Base-by-base conservation (phyloP, 2,329 filamentous ascomycete genomes). In the Blastomyces parvus region DNA sequence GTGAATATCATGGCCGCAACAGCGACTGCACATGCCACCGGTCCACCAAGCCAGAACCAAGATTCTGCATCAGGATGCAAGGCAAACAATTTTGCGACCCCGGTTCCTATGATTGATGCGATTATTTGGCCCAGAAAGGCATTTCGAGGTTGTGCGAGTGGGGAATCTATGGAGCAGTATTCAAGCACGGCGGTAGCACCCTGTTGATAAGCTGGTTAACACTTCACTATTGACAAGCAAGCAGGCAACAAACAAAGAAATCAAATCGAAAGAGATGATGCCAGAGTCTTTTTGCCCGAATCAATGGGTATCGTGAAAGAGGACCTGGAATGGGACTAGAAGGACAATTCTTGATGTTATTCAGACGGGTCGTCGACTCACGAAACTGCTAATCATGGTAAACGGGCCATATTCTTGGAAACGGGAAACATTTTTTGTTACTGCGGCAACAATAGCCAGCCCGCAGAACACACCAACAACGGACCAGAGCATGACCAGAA, bases 111-210 rank as follows among this genome's bases (percentile, higher is more conserved):
- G 3, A 85, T 46, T 13, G 84, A 81, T 1, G 86, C 80, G 52
- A 90, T 72, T 38, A 88, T 62, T 70, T 91, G 88, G n/a, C 87
- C 86, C 7, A 87, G 65, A 17, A 91, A 72, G 52, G 84, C 81
- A 72, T 88, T 90, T 30, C 88, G 85, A 0, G 89, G 89, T 70
- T 91, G 88, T 0, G 88, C 81, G 36, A 91, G 82, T 0, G 88
- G 88, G 0, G 87, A 87, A 59, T 88, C 85, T 67, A 90, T 86
- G 57, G 84, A 81, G 69, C 86, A 86, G 74, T 89, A 91, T 69
- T 89, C 83, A 46, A 91, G 82, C n/a, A 91, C 87, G 17, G 88
- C 88, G 2, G 87, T 85, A 4, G 88, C 88, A 60, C 88, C 88
- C 86, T 88, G 64, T 25, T 59, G 53, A 61, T 36, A 61, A 22